phyloP scores from a whole-genome alignment of 2,329 filamentous ascomycete species.

The Trichoderma sp. region DNA sequence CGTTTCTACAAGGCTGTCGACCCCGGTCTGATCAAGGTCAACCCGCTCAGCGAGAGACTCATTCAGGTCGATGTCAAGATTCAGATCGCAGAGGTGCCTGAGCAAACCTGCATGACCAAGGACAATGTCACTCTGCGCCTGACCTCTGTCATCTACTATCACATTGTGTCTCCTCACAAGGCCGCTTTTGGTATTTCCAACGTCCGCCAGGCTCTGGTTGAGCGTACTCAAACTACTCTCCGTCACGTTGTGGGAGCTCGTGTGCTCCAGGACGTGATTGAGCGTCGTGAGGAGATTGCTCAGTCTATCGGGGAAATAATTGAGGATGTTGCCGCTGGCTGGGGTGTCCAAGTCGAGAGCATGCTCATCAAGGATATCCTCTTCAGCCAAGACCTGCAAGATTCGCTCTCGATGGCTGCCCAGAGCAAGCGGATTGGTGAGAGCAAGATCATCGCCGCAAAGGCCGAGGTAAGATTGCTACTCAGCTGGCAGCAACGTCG shows the following conservation, averaged over 20 bases:
- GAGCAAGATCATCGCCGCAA: conserved; percentile 95
- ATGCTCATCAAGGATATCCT: conserved; percentile 99
- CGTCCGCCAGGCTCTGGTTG: conserved; percentile 90
- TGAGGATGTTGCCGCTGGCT: conserved; percentile 87
- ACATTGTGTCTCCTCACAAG: conserved; percentile 93
- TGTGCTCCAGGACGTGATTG: conserved; percentile 95
- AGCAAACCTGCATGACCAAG: conserved; percentile 99
- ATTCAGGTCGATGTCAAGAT: conserved; percentile 98
- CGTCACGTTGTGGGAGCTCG: conserved; percentile 95
- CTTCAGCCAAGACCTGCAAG: conserved; percentile 92
- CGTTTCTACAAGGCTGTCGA: conserved; percentile 94
- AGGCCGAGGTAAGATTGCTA: conserved; percentile 63
- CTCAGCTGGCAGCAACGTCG: not conserved
- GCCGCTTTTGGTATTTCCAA: conserved; percentile 95
- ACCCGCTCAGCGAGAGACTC: conserved; percentile 86
- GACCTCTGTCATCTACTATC: conserved; percentile 98
- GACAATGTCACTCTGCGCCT: conserved; percentile 95
- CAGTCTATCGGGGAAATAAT: conserved; percentile 96
- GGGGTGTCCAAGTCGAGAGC: conserved; percentile 94
- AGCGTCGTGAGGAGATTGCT: conserved; percentile 95
- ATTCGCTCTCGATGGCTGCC: conserved; percentile 95
- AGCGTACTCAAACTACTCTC: conserved; percentile 96
- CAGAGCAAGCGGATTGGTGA: conserved; percentile 98
- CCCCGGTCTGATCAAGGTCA: conserved; percentile 95
- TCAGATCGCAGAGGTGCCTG: conserved; percentile 93